Evolutionary conservation across 202 grass and related monocot species (phyloP).

Genomic region (Digitaria exilis): DNA sequence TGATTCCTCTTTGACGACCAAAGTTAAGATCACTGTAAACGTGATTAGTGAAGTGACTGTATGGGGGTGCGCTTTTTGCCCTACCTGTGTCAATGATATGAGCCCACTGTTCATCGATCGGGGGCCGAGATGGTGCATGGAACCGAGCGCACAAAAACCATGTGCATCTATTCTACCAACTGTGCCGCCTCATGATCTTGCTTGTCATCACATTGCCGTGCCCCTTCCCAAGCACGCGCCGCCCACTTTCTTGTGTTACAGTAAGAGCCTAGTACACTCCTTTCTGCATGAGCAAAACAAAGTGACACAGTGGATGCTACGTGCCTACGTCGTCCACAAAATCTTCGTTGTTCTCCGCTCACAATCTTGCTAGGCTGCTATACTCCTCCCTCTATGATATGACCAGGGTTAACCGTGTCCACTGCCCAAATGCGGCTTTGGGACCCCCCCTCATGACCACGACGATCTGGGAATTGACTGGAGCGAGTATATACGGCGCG

Average conservation of each 20-base stretch:
- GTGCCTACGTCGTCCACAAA: too few relatives aligned
- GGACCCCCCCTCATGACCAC: background rate
- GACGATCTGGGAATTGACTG: background rate
- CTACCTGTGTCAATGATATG: background rate
- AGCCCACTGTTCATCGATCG: background rate
- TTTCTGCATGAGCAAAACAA: background rate
- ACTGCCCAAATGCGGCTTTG: background rate
- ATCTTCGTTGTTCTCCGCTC: background rate
- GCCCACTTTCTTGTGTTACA: background rate
- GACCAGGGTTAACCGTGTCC: background rate
- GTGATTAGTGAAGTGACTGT: background rate
- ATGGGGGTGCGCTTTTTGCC: background rate
- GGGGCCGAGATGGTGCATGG: background rate
- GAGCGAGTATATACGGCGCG: background rate
- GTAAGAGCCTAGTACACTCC: background rate
- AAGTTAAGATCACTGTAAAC: background rate
- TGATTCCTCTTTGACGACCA: background rate
- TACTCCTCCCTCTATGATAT: background rate
- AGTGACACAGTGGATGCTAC: background rate
- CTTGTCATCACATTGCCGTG: background rate
- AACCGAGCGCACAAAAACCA: background rate
- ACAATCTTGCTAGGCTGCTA: background rate
- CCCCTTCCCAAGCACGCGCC: background rate
- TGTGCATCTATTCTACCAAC: conserved; percentile 1
- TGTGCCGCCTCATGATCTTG: background rate